phyloP scores from a whole-genome alignment of 306 rosid species.

The Urtica urens region DNA sequence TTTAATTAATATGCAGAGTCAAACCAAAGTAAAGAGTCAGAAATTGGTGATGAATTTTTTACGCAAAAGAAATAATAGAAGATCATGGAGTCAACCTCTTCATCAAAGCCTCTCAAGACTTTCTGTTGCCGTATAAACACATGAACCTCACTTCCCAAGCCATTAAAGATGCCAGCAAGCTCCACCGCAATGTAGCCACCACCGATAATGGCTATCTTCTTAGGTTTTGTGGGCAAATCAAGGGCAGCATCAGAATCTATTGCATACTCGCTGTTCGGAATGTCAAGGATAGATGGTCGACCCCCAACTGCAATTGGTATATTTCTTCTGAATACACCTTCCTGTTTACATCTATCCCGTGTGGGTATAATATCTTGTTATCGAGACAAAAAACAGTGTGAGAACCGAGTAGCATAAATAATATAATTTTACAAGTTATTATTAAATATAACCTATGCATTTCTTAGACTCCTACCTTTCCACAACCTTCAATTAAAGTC shows the following conservation, averaged over 20 bases:
- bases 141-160: constrained; percentile 66
- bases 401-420: not conserved
- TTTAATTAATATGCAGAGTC: constrained; percentile 75
- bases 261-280: constrained; percentile 72
- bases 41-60: not conserved
- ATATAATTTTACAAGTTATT: not conserved
- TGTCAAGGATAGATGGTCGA: constrained; percentile 87
- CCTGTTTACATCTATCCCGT: constrained; percentile 78
- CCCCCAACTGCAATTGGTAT: constrained; percentile 80
- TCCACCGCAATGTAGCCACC: constrained; percentile 97
- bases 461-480: constrained; percentile 42
- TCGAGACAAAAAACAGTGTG: not conserved
- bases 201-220: constrained; percentile 90
- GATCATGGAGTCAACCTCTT: constrained; percentile 50
- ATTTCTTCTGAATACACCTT: constrained; percentile 68
- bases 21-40: constrained; percentile 15
- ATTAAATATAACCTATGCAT: constrained; percentile 7
- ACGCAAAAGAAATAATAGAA: constrained; percentile 2
- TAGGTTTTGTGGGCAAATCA: constrained; percentile 79
- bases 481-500: constrained; percentile 81
- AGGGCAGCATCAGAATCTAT: constrained; percentile 98
- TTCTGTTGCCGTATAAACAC: constrained; percentile 79
- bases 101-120: constrained; percentile 92
- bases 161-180: constrained; percentile 94
- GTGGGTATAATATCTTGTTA: constrained; percentile 64